These are phyloP conservation scores for Lachnellula suecica DNA, from an alignment of 2,329 filamentous ascomycete genomes.

Conservation along the genomic window DNA sequence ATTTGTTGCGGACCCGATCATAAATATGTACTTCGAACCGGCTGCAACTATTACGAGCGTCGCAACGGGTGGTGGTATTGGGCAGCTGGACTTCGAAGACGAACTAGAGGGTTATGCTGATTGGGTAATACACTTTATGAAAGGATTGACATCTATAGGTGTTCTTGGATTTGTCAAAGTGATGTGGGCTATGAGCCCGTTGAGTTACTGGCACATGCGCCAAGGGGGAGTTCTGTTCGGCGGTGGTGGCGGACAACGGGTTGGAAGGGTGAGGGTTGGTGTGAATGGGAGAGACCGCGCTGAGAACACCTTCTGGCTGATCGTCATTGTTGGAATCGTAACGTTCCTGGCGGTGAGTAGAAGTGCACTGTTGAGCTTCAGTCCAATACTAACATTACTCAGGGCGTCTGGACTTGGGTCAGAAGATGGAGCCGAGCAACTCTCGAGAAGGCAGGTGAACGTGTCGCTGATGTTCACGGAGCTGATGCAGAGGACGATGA, in stretches of 20 bases:
- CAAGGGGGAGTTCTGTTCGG: constrained; percentile 55
- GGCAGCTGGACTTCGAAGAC: constrained; percentile 43
- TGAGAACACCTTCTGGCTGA: constrained; percentile 74
- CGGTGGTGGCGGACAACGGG: constrained; percentile 45
- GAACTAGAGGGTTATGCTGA: constrained; percentile 46
- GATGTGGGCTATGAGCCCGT: constrained; percentile 71
- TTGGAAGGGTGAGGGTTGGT: constrained; percentile 39
- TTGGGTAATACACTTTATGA: constrained; percentile 83
- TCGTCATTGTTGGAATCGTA: constrained; percentile 76
- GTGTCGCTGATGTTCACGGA: constrained; percentile 77
- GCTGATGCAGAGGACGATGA: constrained; percentile 51
- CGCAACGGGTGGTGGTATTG: constrained; percentile 36
- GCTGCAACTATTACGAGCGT: constrained; percentile 55
- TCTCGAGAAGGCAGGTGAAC: constrained; percentile 76
- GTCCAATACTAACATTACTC: constrained; percentile 14
- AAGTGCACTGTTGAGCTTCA: neutral
- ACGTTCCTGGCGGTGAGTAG: constrained; percentile 74
- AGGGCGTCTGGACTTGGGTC: constrained; percentile 82
- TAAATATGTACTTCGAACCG: constrained; percentile 85
- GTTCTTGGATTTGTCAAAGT: constrained; percentile 83
- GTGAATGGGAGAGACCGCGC: constrained; percentile 72
- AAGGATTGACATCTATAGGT: constrained; percentile 87
- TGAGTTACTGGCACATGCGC: constrained; percentile 74
- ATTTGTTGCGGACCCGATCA: constrained; percentile 89
- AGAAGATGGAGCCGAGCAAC: constrained; percentile 68